Percentiles rank a stretch among this genome's conserved stretches.
These are phyloP conservation scores for Cerioporus squamosus DNA, from an alignment of 1,284 basidiomycete species.

Conservation along the genomic window DNA sequence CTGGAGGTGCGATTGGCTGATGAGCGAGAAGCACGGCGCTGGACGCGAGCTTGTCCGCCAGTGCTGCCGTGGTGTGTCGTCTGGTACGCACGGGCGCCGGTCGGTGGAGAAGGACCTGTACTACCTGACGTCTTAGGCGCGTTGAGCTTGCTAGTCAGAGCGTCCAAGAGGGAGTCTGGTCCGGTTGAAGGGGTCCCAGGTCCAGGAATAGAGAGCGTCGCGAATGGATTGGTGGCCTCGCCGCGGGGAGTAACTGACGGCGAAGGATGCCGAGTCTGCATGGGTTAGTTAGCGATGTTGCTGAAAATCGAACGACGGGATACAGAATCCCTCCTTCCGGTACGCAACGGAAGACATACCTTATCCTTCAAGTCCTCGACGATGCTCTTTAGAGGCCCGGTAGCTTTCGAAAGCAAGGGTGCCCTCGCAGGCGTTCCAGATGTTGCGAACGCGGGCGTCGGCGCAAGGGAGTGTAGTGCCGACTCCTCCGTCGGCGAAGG, in stretches of 20 bases:
- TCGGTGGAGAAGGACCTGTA: conserved; percentile 14
- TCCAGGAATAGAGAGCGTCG: conserved; percentile 22
- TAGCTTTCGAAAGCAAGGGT: conserved; percentile 18
- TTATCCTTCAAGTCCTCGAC: conserved; percentile 77
- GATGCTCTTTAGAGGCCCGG: conserved; percentile 62
- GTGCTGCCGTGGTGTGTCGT: conserved; percentile 33
- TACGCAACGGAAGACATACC: conserved; percentile 34
- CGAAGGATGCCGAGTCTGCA: conserved; percentile 44
- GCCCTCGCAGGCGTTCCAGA: conserved; percentile 26
- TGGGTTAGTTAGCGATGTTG: conserved; percentile 5
- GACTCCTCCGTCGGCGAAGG: conserved; percentile 48
- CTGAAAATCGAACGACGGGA: too few relatives aligned
- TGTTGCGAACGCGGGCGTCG: conserved; percentile 26
- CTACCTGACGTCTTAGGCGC: conserved; percentile 12
- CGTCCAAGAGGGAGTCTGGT: conserved; percentile 28
- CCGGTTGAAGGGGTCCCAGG: neutral
- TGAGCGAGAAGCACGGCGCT: conserved; percentile 32
- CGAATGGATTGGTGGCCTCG: conserved; percentile 44
- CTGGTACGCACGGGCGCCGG: conserved; percentile 30
- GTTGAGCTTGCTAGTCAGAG: conserved; percentile 24
- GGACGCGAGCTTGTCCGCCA: conserved; percentile 29
- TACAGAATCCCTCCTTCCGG: neutral
- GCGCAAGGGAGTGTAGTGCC: conserved; percentile 6
- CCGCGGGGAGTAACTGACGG: conserved; percentile 43
- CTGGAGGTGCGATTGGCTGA: conserved; percentile 43